These are phyloP conservation scores for Colletotrichum paranaense DNA, from an alignment of 2,329 filamentous ascomycete genomes.

Conservation along the genomic window DNA sequence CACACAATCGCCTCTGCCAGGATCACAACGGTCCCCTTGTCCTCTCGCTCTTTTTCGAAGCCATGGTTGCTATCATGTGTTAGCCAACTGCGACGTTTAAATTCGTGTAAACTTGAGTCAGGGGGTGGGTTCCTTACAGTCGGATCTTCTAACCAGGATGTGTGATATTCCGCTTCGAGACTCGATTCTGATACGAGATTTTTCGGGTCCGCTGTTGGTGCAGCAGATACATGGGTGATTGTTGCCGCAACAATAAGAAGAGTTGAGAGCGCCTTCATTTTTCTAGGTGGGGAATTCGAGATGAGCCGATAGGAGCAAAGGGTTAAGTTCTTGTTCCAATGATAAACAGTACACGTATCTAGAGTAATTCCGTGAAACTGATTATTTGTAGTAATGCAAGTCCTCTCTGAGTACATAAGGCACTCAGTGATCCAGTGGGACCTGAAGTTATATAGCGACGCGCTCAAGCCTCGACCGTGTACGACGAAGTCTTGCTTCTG, in stretches of 20 bases:
- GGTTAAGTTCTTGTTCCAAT: not conserved
- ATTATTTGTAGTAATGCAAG: not conserved
- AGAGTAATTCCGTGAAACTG: too few species aligned
- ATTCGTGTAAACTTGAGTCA: not conserved
- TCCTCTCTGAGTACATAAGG: not conserved
- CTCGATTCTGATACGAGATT: not conserved
- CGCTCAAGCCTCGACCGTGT: not conserved
- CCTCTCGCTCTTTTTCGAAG: not conserved
- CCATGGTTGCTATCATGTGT: not conserved
- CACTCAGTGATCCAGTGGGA: not conserved
- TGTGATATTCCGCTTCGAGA: not conserved
- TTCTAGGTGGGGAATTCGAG: not conserved
- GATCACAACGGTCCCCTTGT: not conserved
- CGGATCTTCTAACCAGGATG: not conserved
- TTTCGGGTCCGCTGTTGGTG: not conserved
- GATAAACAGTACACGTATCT: not conserved
- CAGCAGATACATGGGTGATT: not conserved
- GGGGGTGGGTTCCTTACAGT: not conserved
- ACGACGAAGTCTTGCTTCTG: not conserved
- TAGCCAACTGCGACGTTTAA: not conserved
- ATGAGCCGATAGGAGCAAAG: not conserved
- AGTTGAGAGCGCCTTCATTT: not conserved
- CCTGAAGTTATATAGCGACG: not conserved
- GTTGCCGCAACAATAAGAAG: not conserved
- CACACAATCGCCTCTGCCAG: not conserved